Conservation (phyloP, 108 stramenopile genomes). For the Conticribra weissflogii region DNA sequence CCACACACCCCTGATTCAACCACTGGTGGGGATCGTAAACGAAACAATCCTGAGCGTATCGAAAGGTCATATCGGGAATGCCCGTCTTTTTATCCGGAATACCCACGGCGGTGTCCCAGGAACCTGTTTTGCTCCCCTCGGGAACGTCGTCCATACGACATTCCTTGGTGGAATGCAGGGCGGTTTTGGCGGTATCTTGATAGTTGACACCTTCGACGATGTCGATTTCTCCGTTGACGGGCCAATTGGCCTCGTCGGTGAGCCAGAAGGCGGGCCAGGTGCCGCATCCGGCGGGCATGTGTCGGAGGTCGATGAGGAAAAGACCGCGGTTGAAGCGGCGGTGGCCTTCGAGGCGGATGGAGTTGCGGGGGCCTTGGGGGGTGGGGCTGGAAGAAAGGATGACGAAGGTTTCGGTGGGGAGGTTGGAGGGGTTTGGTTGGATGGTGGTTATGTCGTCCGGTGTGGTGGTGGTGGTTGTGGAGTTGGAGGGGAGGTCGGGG, state of each 20-base stretch:
- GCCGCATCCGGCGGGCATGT: conserved; percentile 89
- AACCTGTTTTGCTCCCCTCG: conserved; percentile 73
- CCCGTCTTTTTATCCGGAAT: conserved; percentile 80
- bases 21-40: conserved; percentile 91
- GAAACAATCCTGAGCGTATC: conserved; percentile 78
- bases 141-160: conserved; percentile 62
- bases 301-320: conserved; percentile 79
- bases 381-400: conserved; percentile 72
- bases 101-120: conserved; percentile 86
- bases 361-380: conserved; percentile 71
- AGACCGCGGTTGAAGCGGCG: conserved; percentile 81
- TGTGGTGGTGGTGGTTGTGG: conserved; percentile 6
- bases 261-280: conserved; percentile 93
- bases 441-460: too few relatives aligned
- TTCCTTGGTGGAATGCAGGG: conserved; percentile 66
- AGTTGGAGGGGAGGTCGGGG: conserved; percentile 20
- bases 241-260: conserved; percentile 86
- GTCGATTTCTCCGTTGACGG: conserved; percentile 88
- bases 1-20: conserved; percentile 93
- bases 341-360: conserved; percentile 79
- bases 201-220: conserved; percentile 89
- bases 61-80: conserved; percentile 63
- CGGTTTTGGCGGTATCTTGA: conserved; percentile 83
- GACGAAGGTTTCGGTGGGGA: conserved; percentile 70
- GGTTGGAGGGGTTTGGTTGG: neutral